Evolutionary conservation across 2,329 filamentous ascomycete species (phyloP).

Genomic region (Hyphodiscus sp.): DNA sequence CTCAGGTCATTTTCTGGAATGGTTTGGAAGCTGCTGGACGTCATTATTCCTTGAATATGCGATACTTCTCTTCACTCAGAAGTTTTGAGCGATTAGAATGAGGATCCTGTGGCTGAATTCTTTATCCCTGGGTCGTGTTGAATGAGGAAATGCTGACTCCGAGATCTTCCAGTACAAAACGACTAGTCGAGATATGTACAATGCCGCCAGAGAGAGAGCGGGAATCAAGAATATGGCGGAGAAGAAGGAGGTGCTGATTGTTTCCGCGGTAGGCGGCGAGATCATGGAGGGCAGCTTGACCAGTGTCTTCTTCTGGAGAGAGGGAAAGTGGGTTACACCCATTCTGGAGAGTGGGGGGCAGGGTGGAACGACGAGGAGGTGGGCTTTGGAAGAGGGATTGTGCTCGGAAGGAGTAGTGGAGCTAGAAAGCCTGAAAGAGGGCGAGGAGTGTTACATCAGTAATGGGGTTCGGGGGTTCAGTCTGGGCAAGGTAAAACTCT

Average conservation of each 20-base stretch:
- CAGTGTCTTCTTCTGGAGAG: slow-evolving; percentile 73
- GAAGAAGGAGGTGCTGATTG: slow-evolving; percentile 66
- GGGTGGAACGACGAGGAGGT: slow-evolving; percentile 73
- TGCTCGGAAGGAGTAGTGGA: slow-evolving; percentile 59
- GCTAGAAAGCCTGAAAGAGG: slow-evolving; percentile 55
- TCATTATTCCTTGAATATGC: too few species aligned
- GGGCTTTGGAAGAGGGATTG: slow-evolving; percentile 65
- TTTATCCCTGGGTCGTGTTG: too few species aligned
- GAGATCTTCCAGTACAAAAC: slow-evolving; percentile 60
- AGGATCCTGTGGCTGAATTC: too few species aligned
- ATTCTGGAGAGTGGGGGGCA: slow-evolving; percentile 72
- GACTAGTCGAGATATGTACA: slow-evolving; percentile 65
- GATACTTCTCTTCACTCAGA: too few species aligned
- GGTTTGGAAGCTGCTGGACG: too few species aligned
- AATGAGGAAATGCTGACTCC: too few species aligned
- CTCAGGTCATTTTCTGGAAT: too few species aligned
- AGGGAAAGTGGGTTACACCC: slow-evolving; percentile 74
- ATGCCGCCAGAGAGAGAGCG: slow-evolving; percentile 57
- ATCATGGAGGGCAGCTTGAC: slow-evolving; percentile 84
- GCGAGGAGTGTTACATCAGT: slow-evolving; percentile 81
- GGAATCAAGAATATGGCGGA: slow-evolving; percentile 43
- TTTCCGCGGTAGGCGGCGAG: slow-evolving; percentile 51
- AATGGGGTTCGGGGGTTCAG: slow-evolving; percentile 81
- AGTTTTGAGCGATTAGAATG: too few species aligned
- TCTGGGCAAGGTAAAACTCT: slow-evolving; percentile 33